Evolutionary conservation across 2,329 filamentous ascomycete genomes (phyloP).

Genomic region (Aspergillus puulaauensis): DNA sequence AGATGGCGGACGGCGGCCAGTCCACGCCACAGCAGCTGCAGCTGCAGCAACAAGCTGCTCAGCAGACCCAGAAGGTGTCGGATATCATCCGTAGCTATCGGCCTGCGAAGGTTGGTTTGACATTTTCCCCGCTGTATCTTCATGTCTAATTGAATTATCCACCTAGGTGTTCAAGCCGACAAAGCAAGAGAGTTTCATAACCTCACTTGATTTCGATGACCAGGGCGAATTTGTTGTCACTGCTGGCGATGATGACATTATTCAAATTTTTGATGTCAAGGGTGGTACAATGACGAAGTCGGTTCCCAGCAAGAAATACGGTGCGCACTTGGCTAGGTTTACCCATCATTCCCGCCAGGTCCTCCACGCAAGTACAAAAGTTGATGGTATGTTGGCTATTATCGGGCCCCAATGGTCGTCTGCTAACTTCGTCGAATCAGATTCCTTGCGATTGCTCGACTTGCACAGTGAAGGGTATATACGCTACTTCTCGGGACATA

Average conservation of each 20-base stretch:
- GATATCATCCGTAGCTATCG: constrained; percentile 77
- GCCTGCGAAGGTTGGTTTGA: constrained; percentile 68
- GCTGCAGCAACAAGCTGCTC: constrained; percentile 26
- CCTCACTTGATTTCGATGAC: constrained; percentile 95
- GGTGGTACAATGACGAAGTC: constrained; percentile 88
- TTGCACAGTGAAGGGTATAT: constrained; percentile 92
- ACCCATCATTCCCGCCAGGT: constrained; percentile 89
- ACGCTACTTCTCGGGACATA: constrained; percentile 92
- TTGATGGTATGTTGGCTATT: constrained; percentile 64
- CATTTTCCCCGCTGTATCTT: not conserved
- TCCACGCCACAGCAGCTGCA: constrained; percentile 22
- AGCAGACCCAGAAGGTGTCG: constrained; percentile 63
- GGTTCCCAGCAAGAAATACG: constrained; percentile 93
- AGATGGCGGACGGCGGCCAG: constrained; percentile 30
- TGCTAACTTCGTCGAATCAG: constrained; percentile 21
- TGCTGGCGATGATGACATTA: constrained; percentile 88
- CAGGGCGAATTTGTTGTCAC: constrained; percentile 89
- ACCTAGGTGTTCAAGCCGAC: constrained; percentile 32
- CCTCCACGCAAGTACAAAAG: constrained; percentile 92
- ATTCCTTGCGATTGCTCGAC: constrained; percentile 83
- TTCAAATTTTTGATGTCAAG: constrained; percentile 92
- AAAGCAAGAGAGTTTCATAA: constrained; percentile 61
- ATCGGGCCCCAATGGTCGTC: not conserved
- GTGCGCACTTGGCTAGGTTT: constrained; percentile 89
- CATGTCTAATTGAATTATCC: constrained; percentile 11